phyloP scores from a whole-genome alignment of 2,329 filamentous ascomycete species.

The Sporothrix schenckii region DNA sequence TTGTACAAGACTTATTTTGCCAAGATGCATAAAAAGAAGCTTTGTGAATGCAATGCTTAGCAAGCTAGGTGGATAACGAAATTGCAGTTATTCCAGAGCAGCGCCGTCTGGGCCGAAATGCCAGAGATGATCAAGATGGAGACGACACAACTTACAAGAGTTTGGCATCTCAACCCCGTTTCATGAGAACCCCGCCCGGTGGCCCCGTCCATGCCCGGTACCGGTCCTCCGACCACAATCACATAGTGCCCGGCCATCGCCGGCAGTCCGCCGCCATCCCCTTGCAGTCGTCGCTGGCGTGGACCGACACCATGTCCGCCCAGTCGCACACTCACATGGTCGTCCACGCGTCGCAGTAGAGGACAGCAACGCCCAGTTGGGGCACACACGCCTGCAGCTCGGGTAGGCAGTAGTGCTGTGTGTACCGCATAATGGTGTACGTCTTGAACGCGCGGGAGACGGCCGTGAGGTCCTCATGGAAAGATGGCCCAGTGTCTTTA shows the following conservation, averaged over 20 bases:
- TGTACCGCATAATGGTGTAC: constrained; percentile 24
- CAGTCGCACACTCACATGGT: constrained; percentile 27
- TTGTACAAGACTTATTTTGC: background rate
- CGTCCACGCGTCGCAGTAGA: constrained; percentile 29
- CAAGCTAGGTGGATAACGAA: background rate
- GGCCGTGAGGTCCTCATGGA: constrained; percentile 29
- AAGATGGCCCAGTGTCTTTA: constrained; percentile 25
- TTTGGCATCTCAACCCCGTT: too few relatives aligned
- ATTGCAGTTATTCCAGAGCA: too few relatives aligned
- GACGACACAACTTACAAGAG: too few relatives aligned
- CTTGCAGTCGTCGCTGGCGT: constrained; percentile 28
- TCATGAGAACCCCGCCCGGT: constrained; percentile 1
- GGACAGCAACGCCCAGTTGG: constrained; percentile 11
- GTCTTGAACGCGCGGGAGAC: constrained; percentile 7
- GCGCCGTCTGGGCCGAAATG: too few relatives aligned
- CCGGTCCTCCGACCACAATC: constrained; percentile 7
- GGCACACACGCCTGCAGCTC: background rate
- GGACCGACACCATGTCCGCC: constrained; percentile 23
- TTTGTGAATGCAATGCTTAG: background rate
- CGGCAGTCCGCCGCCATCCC: constrained; percentile 23
- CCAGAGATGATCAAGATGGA: too few relatives aligned
- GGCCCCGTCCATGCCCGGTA: constrained; percentile 13
- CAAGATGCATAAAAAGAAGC: too few relatives aligned
- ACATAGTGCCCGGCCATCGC: constrained; percentile 24
- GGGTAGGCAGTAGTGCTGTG: constrained; percentile 20